A percentile compares a stretch with the other conserved stretches of the same genome.
These are phyloP conservation scores for Fragaria vesca DNA, from an alignment of 306 rosid species.

Conservation along the genomic window DNA sequence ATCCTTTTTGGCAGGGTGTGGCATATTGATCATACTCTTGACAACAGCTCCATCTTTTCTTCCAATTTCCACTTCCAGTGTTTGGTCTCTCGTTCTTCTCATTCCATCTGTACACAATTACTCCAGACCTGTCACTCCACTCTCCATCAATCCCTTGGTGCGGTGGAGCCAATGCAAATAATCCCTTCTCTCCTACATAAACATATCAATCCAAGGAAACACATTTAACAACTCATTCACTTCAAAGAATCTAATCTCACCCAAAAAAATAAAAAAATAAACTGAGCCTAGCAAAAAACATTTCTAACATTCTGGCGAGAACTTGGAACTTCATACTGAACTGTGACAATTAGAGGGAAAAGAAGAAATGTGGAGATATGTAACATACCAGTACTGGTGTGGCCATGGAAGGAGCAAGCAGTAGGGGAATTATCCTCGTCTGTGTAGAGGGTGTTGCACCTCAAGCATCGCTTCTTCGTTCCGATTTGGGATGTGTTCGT, in stretches of 20 bases:
- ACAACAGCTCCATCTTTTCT: conserved; percentile 77
- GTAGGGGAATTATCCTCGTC: conserved; percentile 51
- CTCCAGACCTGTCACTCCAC: conserved; percentile 76
- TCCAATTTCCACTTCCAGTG: conserved; percentile 70
- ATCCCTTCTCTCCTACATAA: conserved; percentile 59
- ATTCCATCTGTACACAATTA: conserved; percentile 76
- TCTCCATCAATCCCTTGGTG: conserved; percentile 94
- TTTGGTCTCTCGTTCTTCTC: conserved; percentile 59
- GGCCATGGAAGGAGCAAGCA: conserved; percentile 89
- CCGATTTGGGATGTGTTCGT: conserved; percentile 19
- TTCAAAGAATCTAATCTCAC: not conserved
- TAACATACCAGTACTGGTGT: conserved; percentile 52
- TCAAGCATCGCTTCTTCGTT: conserved; percentile 51
- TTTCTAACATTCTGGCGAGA: not conserved
- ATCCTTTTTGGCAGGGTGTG: conserved; percentile 60
- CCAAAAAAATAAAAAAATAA: no score
- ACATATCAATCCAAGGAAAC: not conserved
- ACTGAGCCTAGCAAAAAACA: not conserved
- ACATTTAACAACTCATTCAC: not conserved
- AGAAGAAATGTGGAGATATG: not conserved
- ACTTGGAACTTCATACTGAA: no score
- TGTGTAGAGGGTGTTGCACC: conserved; percentile 64
- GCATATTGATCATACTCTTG: conserved; percentile 64
- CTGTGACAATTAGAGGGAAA: not conserved
- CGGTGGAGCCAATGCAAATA: conserved; percentile 62